These are phyloP conservation scores for Neurospora sp. DNA, from an alignment of 495 filamentous ascomycete species.

Conservation along the genomic window DNA sequence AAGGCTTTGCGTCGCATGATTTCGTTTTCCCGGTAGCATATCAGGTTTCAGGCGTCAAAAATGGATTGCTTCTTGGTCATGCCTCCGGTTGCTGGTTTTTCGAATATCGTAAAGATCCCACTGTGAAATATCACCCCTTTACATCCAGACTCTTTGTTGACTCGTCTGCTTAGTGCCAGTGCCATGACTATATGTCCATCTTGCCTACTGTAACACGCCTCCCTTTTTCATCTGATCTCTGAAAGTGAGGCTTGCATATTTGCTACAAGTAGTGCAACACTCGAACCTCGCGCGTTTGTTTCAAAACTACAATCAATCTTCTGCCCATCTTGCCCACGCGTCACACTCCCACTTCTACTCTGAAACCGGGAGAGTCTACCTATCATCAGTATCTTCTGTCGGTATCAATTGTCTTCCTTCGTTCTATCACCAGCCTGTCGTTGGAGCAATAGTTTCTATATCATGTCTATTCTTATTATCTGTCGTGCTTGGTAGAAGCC, in stretches of 20 bases:
- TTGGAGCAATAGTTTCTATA: background rate
- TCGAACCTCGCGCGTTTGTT: background rate
- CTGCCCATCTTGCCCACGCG: background rate
- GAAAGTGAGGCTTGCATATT: background rate
- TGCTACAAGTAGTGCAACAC: background rate
- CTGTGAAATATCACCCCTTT: background rate
- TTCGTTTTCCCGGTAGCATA: constrained; percentile 28
- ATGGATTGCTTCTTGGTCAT: constrained; percentile 25
- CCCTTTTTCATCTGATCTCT: background rate
- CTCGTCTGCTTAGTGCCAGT: background rate
- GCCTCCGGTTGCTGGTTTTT: constrained; percentile 1
- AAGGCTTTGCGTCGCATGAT: constrained; percentile 14
- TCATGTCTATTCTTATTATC: background rate
- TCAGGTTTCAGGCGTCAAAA: constrained; percentile 29
- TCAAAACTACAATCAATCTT: background rate
- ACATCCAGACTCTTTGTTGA: constrained; percentile 48
- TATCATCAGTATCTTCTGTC: background rate
- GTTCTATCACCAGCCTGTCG: background rate
- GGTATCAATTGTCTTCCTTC: background rate
- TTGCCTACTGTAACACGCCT: background rate
- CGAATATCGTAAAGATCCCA: background rate
- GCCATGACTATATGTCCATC: background rate
- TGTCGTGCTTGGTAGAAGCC: background rate
- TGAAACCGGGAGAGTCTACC: background rate
- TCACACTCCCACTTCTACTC: background rate